These are phyloP conservation scores for Salix arbutifolia DNA, from an alignment of 345 rosid species.

Conservation along the genomic window DNA sequence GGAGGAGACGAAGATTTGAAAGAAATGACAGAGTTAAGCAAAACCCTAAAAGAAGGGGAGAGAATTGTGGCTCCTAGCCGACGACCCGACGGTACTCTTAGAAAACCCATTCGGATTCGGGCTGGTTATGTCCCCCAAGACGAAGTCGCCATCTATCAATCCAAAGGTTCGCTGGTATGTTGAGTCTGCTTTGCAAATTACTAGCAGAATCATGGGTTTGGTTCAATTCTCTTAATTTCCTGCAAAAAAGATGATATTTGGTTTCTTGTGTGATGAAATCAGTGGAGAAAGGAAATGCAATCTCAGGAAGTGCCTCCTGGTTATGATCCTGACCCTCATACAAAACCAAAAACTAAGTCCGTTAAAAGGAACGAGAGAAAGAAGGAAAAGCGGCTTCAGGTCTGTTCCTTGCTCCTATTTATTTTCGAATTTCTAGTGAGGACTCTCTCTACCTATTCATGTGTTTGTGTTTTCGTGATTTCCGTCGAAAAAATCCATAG, in stretches of 20 bases:
- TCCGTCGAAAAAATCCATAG: neutral
- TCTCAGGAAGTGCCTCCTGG: neutral
- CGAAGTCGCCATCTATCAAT: conserved; percentile 81
- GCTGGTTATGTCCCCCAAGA: conserved; percentile 87
- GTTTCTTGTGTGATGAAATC: neutral
- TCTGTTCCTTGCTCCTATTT: conserved; percentile 7
- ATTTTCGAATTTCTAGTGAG: neutral
- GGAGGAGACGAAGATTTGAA: conserved; percentile 44
- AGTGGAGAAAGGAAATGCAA: neutral
- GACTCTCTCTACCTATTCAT: neutral
- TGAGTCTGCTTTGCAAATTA: neutral
- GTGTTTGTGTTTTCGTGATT: neutral
- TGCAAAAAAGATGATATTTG: neutral
- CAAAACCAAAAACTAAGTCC: conserved; percentile 43
- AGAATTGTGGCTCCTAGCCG: conserved; percentile 76
- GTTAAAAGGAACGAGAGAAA: conserved; percentile 76
- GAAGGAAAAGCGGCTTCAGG: conserved; percentile 83
- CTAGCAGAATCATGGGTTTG: neutral
- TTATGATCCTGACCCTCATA: neutral
- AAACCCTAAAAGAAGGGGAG: conserved; percentile 98
- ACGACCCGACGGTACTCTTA: conserved; percentile 86
- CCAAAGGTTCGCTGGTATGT: conserved; percentile 85
- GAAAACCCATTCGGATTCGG: conserved; percentile 81
- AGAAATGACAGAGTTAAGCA: conserved; percentile 65
- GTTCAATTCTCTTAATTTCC: neutral